These are phyloP conservation scores for Drechslerella stenobrocha DNA, from an alignment of 2,329 filamentous ascomycete genomes.

Conservation along the genomic window DNA sequence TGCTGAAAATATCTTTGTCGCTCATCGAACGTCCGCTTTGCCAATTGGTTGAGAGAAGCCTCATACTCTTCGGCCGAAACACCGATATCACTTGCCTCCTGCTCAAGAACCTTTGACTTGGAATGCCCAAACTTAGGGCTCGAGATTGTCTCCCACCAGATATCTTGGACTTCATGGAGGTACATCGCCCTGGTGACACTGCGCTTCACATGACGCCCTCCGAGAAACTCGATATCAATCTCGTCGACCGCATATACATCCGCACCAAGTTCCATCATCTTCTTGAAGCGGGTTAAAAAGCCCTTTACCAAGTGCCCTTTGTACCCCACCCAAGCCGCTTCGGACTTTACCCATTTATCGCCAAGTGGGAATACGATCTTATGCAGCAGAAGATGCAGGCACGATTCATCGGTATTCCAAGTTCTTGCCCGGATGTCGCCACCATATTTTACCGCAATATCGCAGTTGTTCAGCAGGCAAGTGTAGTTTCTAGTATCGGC, in stretches of 20 bases:
- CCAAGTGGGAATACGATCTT: not conserved
- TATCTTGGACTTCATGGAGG: conserved; percentile 15
- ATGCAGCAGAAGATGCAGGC: conserved; percentile 19
- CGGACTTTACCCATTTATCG: conserved; percentile 6
- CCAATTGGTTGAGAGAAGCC: conserved; percentile 10
- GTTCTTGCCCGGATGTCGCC: conserved; percentile 20
- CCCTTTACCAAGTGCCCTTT: not conserved
- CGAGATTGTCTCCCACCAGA: conserved; percentile 21
- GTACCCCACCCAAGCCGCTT: conserved; percentile 16
- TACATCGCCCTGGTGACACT: conserved; percentile 28
- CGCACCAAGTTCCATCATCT: conserved; percentile 12
- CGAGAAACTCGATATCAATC: conserved; percentile 2
- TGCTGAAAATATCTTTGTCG: conserved; percentile 3
- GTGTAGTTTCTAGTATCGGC: not conserved
- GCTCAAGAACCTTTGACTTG: conserved; percentile 1
- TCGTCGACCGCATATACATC: conserved; percentile 31
- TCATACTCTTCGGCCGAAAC: conserved; percentile 14
- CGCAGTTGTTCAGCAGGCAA: conserved; percentile 10
- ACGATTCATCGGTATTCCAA: conserved; percentile 13
- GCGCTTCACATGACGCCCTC: conserved; percentile 9
- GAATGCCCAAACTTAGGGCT: conserved; percentile 5
- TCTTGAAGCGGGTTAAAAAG: not conserved
- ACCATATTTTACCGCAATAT: conserved; percentile 18
- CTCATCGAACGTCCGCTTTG: conserved; percentile 4
- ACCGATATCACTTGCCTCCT: conserved; percentile 20